Evolutionary conservation across 305 asterid genomes (phyloP), one percentile per base, ranked within the genome.

Genomic region (Euphrasia arctica): DNA sequence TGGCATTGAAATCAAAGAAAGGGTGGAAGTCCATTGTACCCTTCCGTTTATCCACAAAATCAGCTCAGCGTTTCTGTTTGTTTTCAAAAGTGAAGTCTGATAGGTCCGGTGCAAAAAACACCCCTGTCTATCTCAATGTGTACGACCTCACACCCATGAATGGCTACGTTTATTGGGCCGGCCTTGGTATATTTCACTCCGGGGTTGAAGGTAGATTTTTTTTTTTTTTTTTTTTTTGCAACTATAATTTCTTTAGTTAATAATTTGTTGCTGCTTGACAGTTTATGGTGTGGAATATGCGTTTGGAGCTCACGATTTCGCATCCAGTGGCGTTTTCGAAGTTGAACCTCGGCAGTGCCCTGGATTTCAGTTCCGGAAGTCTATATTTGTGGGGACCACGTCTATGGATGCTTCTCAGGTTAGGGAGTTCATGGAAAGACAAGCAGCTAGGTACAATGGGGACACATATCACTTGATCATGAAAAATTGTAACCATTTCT

Each of bases 321-420:
- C 91, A 41, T 80, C 88, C 39, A 88, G 96, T 67, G 96, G 96
- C 15, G 89, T 88, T 50, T 88, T 88, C 58, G 96, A 88, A 82
- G 96, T 88, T 67, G 96, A 88, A 71, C 96, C 96, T 34, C 83
- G 95, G 54, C 88, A 82, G 45, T 88, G 96, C 77, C 91, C 96
- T 1, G 96, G 94, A 29, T 88, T 85, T 73, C 85, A 80, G 77
- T 88, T 85, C 73, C 74, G 91, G 74, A 85, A 78, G 77, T 85
- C 96, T 0, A 80, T 88, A 70, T 76, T 80, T 58, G 62, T 88
- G 9, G 96, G 96, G 31, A 82, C 89, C 12, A 83, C 96, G 36
- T 62, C 84, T 9, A 25, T 85, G 82, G 88, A 88, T 49, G 75
- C 88, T 0, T 4, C 72, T 67, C 86, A 82, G 72, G 86, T 85